A percentile compares a stretch with the other conserved stretches of the same genome.
phyloP scores from a whole-genome alignment of 116 monocot genomes.

The Papilionanthe hybrid region DNA sequence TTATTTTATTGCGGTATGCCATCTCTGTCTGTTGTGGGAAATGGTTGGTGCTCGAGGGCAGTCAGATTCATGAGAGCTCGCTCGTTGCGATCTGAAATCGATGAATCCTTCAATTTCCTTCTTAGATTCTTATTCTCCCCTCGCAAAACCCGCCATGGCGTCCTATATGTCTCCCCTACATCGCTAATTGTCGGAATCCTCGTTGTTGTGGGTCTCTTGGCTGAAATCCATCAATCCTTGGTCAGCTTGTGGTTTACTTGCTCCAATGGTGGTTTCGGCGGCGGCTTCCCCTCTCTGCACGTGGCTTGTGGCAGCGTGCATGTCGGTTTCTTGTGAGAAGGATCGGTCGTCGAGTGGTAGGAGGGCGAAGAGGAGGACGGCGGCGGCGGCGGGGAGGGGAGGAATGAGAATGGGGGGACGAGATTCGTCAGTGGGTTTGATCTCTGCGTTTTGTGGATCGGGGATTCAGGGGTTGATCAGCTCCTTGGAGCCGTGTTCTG shows the following conservation, averaged over 20 bases:
- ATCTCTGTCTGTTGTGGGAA: too few relatives aligned
- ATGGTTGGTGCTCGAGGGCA: background rate
- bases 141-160: slow-evolving; percentile 1
- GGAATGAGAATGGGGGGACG: background rate
- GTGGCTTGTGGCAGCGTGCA: slow-evolving; percentile 56
- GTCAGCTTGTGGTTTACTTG: background rate
- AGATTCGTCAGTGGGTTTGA: slow-evolving; percentile 12
- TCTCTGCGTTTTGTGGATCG: slow-evolving; percentile 24
- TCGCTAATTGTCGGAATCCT: background rate
- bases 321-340: slow-evolving; percentile 27
- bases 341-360: slow-evolving; percentile 23
- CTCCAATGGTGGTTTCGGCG: slow-evolving; percentile 13
- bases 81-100: background rate
- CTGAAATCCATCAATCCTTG: background rate
- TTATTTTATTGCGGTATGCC: too few relatives aligned
- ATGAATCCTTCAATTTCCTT: background rate
- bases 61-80: slow-evolving; percentile 1
- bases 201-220: background rate
- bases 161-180: background rate
- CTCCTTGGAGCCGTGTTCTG: slow-evolving; percentile 43
- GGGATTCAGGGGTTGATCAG: slow-evolving; percentile 31
- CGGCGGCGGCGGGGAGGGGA: slow-evolving; percentile 2
- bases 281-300: slow-evolving; percentile 19
- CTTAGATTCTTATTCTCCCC: background rate
- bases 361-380: background rate